These are phyloP conservation scores for Corchorus olitorius DNA, from an alignment of 345 rosid species.

Conservation along the genomic window DNA sequence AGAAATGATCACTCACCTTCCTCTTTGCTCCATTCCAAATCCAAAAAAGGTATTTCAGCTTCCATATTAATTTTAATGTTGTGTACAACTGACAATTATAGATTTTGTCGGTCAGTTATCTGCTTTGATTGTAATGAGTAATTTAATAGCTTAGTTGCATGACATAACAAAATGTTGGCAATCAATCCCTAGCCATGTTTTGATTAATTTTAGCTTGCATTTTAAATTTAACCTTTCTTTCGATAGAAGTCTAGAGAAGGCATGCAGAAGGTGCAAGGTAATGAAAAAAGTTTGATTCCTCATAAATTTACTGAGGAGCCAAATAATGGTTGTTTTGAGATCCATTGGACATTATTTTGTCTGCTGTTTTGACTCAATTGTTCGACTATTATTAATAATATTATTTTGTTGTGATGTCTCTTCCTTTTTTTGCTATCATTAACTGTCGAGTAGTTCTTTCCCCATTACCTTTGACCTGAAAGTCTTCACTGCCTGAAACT, in stretches of 20 bases:
- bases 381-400: background rate
- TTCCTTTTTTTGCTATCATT: background rate
- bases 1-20: constrained; percentile 98
- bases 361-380: background rate
- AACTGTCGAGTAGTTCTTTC: background rate
- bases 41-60: constrained; percentile 69
- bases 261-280: background rate
- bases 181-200: background rate
- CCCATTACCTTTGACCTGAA: background rate
- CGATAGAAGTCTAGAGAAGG: background rate
- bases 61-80: background rate
- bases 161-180: background rate
- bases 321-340: background rate
- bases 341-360: background rate
- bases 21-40: constrained; percentile 83
- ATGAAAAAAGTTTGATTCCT: background rate
- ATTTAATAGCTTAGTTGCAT: background rate
- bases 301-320: background rate
- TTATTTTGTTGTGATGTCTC: background rate
- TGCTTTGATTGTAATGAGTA: background rate
- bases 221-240: background rate
- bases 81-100: background rate
- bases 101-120: background rate
- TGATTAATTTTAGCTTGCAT: background rate
- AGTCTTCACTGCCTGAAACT: background rate